These are phyloP conservation scores for Coemansia sp. DNA, from an alignment of 192 early-diverging fungal species.

Conservation along the genomic window DNA sequence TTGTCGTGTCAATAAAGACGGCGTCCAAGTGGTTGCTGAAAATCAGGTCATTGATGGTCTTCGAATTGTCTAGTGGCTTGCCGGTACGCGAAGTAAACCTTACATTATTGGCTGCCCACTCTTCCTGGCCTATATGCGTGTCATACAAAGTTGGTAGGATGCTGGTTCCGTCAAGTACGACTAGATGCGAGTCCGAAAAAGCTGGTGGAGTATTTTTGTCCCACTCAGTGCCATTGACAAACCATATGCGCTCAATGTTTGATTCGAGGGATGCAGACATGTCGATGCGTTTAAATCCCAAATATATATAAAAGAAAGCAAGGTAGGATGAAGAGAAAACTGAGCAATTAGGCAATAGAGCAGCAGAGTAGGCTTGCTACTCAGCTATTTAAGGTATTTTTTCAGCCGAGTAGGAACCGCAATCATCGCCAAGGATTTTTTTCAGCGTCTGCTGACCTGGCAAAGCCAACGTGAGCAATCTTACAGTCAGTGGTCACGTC, in stretches of 20 bases:
- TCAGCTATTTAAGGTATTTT: background rate
- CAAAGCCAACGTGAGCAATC: background rate
- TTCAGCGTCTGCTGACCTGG: background rate
- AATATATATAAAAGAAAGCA: background rate
- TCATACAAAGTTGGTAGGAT: background rate
- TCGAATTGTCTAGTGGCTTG: background rate
- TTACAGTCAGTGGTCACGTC: background rate
- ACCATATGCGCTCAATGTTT: background rate
- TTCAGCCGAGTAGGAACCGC: background rate
- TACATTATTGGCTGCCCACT: background rate
- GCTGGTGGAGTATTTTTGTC: too few species aligned
- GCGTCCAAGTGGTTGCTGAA: background rate
- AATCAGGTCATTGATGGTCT: background rate
- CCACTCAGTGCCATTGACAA: background rate
- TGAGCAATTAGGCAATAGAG: background rate
- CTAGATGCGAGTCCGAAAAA: too few species aligned
- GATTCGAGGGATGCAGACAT: too few species aligned
- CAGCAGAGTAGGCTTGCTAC: background rate
- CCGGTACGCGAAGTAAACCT: background rate
- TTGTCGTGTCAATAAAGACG: too few species aligned
- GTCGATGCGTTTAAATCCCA: too few species aligned
- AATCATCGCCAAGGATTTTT: background rate
- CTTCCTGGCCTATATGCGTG: background rate
- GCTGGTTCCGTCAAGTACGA: background rate
- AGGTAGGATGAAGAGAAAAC: background rate